Evolutionary conservation across 2,329 filamentous ascomycete species (phyloP).

Genomic region (Monilinia aucupariae): DNA sequence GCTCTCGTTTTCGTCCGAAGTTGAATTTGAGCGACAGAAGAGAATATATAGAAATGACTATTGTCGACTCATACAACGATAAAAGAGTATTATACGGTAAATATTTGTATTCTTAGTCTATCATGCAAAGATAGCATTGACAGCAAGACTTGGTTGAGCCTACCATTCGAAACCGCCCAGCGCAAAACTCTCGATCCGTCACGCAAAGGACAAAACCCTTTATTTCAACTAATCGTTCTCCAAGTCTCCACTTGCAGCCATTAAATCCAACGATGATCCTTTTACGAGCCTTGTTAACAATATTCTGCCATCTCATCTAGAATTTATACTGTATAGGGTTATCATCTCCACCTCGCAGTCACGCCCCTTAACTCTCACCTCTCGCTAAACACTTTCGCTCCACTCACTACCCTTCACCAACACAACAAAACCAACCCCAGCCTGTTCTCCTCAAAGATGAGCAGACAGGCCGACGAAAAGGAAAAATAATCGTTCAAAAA

Average conservation of each 20-base stretch:
- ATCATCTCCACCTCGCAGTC: background rate
- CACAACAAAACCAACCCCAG: background rate
- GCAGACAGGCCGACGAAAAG: background rate
- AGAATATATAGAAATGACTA: background rate
- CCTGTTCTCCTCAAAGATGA: too few relatives aligned
- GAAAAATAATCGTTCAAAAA: too few relatives aligned
- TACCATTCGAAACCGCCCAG: background rate
- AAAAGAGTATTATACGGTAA: too few relatives aligned
- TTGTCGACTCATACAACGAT: background rate
- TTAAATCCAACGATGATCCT: rapidly evolving
- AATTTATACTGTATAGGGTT: background rate
- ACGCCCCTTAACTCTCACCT: background rate
- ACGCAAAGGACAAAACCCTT: background rate
- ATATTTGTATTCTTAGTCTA: background rate
- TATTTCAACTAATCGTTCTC: background rate
- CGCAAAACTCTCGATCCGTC: background rate
- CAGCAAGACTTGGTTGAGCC: background rate
- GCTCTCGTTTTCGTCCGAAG: background rate
- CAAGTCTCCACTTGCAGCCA: background rate
- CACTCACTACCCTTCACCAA: background rate
- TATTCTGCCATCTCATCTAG: background rate
- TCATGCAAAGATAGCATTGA: background rate
- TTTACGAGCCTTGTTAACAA: background rate
- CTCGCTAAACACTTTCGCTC: background rate
- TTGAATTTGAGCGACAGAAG: background rate